Evolutionary conservation across 179 eudicot genomes (phyloP), one percentile per base, ranked within the genome.

Genomic region (Drosera spatulata): DNA sequence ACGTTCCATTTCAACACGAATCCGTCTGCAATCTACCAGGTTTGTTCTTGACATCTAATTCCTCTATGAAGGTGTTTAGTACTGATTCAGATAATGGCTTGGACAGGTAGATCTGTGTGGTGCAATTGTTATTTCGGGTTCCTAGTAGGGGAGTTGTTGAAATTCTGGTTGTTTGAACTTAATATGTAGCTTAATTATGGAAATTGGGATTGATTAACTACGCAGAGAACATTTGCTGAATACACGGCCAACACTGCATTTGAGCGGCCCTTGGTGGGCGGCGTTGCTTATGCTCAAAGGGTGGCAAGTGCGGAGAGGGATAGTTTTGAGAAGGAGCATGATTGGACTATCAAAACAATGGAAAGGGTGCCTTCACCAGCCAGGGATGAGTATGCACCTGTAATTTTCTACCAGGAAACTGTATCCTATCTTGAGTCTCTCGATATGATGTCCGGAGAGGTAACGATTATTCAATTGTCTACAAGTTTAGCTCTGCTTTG

Each of bases 381-480:
- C 49, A 63, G 76, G 22, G 90, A 81, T 7, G 90, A 81, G 63
- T 84, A 84, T 71, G 86, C 90, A 12, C 90, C 90, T 0, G 90
- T 84, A 7, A 84, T 84, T 47, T 82, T 79, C 57, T 73, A 81
- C 46, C 91, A 84, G 68, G 85, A 82, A 68, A 84, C 87, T 12
- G 78, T 84, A 8, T 84, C 91, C 33, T 79, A 84, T 47, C 68
- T 84, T 33, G 71, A 69, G 53, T 77, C 82, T 61, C 71, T 82
- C 53, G 91, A 84, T 71, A 82, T 84, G 87, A 79, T 84, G 84
- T 82, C 87, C 3, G 91, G 91, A 39, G 83, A 84, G 90, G 89
- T 84, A 80, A 63, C 42, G 14, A 41, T 22, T n/a, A 62, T 9
- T 7, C 43, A n/a, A 13, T 2, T 62, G 41, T 11, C 22, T 5